These are phyloP conservation scores for Populus ilicifolia DNA, from an alignment of 345 rosid genomes.

Conservation along the genomic window DNA sequence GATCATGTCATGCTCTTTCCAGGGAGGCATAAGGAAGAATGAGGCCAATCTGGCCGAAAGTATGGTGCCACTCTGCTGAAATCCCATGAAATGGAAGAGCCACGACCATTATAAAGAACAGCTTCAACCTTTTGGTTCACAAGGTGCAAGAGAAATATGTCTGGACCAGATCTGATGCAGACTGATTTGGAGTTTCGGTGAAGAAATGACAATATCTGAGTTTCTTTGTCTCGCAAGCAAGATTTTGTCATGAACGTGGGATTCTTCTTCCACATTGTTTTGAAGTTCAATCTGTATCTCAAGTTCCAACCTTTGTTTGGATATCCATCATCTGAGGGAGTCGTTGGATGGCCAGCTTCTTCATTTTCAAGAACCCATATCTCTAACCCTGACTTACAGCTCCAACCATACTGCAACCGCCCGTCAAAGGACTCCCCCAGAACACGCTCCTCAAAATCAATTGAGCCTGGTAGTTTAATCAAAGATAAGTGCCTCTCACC, in stretches of 20 bases:
- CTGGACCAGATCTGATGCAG: conserved; percentile 44
- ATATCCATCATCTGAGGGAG: conserved; percentile 2
- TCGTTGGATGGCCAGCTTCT: conserved; percentile 1
- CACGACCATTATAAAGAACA: conserved; percentile 48
- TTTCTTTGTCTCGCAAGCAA: conserved; percentile 38
- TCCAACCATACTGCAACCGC: conserved; percentile 53
- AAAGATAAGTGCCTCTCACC: conserved; percentile 36
- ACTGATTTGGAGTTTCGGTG: conserved; percentile 38
- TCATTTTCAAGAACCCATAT: conserved; percentile 53
- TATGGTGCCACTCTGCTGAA: conserved; percentile 50
- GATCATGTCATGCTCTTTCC: background rate
- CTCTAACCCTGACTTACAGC: conserved; percentile 41
- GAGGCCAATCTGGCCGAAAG: conserved; percentile 53
- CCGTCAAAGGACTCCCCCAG: conserved; percentile 58
- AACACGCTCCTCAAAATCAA: conserved; percentile 48
- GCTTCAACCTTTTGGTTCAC: conserved; percentile 25
- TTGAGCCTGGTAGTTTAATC: conserved; percentile 46
- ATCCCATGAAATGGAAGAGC: conserved; percentile 45
- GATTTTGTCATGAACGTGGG: conserved; percentile 22
- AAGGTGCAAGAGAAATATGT: conserved; percentile 31
- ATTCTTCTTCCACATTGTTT: conserved; percentile 50
- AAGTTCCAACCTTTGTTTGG: conserved; percentile 31
- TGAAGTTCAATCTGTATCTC: conserved; percentile 43
- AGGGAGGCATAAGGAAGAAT: conserved; percentile 19
- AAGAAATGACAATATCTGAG: conserved; percentile 44